phyloP scores from a whole-genome alignment of 106 monocot genomes.

The Dendrobium huoshanense region DNA sequence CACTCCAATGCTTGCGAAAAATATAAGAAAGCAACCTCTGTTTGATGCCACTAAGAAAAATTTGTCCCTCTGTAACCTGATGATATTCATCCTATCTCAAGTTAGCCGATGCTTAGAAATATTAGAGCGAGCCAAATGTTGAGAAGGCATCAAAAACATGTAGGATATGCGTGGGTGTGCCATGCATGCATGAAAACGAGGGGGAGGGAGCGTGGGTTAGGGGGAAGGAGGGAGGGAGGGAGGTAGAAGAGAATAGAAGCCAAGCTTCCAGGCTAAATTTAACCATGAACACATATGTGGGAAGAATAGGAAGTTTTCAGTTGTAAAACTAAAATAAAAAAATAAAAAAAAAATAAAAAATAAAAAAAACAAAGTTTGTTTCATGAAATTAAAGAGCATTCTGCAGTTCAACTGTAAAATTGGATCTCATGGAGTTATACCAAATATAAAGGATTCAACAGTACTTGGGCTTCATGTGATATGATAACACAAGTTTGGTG shows the following conservation, averaged over 20 bases:
- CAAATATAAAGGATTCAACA: background rate
- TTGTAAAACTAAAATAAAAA: background rate
- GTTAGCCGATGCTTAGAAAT: background rate
- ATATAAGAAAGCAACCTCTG: slow-evolving; percentile 55
- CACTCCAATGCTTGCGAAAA: slow-evolving; percentile 49
- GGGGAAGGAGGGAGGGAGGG: background rate
- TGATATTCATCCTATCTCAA: background rate
- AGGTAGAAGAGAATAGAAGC: background rate
- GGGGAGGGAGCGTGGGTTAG: background rate
- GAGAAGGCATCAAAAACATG: background rate
- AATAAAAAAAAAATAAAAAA: background rate
- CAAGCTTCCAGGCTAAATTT: background rate
- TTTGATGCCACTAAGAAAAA: slow-evolving; percentile 53
- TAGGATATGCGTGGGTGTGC: background rate
- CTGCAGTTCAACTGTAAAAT: background rate
- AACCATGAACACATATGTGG: background rate
- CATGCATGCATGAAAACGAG: background rate
- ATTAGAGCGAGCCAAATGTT: background rate
- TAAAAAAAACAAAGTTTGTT: background rate
- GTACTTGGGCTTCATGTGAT: background rate
- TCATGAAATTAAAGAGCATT: background rate
- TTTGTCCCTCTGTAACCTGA: slow-evolving; percentile 29
- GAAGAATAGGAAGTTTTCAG: background rate
- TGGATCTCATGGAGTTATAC: background rate
- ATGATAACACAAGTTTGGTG: background rate